A percentile compares a stretch with the other conserved stretches of the same genome.
phyloP scores from a whole-genome alignment of 768 basidiomycete genomes.

The Agrocybe praecox region DNA sequence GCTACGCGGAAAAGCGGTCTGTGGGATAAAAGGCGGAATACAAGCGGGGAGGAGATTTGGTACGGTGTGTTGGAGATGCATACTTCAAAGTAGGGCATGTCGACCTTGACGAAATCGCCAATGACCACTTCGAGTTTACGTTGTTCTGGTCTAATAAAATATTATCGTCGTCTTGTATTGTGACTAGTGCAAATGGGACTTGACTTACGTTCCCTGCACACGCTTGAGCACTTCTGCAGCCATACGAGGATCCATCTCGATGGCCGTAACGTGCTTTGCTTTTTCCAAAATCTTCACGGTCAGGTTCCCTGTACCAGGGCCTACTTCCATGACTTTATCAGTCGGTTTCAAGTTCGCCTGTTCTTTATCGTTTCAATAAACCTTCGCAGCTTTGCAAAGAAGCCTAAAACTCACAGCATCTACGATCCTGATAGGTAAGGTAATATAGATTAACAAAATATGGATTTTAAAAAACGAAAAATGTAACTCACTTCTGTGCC shows the following conservation, averaged over 20 bases:
- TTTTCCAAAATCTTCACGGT: constrained; percentile 93
- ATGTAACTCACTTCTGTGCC: constrained; percentile 74
- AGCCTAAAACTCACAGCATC: constrained; percentile 44
- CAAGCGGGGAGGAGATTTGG: constrained; percentile 97
- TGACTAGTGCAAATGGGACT: too few relatives aligned
- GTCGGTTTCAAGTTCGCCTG: constrained; percentile 92
- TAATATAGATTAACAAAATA: constrained; percentile 8
- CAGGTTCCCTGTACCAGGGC: constrained; percentile 96
- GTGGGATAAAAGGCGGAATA: constrained; percentile 96
- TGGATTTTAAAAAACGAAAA: neutral
- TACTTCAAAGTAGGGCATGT: constrained; percentile 97
- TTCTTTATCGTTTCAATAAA: constrained; percentile 2
- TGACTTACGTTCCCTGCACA: constrained; percentile 95
- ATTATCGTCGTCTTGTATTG: too few relatives aligned
- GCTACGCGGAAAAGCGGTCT: constrained; percentile 92
- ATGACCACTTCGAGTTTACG: constrained; percentile 93
- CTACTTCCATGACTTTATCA: constrained; percentile 96
- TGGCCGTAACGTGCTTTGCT: constrained; percentile 89
- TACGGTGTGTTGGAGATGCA: constrained; percentile 99
- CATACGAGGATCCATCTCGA: constrained; percentile 99
- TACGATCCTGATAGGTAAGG: constrained; percentile 38
- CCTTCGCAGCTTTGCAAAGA: too few relatives aligned
- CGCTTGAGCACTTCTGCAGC: constrained; percentile 96
- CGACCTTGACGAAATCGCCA: constrained; percentile 98
- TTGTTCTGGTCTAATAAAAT: constrained; percentile 95